Percentiles rank a stretch among this genome's conserved stretches.
These are phyloP conservation scores for Friedmanniomyces simplex DNA, from an alignment of 495 filamentous ascomycete genomes.

Conservation along the genomic window DNA sequence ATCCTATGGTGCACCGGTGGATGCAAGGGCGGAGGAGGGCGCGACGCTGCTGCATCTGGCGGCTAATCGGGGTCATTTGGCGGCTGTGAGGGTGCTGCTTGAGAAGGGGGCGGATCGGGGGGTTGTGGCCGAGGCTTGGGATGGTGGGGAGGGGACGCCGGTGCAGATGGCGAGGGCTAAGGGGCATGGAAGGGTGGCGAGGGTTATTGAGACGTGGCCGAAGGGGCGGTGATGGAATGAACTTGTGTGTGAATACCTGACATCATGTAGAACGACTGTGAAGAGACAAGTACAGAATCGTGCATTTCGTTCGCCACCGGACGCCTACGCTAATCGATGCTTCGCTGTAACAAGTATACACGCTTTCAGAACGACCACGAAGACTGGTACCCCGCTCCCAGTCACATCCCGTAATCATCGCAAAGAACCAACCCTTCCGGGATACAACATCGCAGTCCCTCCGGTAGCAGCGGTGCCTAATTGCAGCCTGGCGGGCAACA, in stretches of 20 bases:
- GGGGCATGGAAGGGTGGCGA: slow-evolving; percentile 9
- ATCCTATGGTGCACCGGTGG: neutral
- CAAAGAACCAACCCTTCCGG: no score
- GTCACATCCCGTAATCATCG: no score
- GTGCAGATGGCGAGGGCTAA: slow-evolving; percentile 13
- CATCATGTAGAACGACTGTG: no score
- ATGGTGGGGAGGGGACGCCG: slow-evolving; percentile 8
- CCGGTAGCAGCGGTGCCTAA: no score
- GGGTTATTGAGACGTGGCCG: neutral
- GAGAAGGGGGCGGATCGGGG: slow-evolving; percentile 4
- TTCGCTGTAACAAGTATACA: neutral
- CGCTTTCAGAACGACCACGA: neutral
- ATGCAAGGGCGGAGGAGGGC: slow-evolving; percentile 7
- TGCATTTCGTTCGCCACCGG: neutral
- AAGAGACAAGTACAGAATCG: neutral
- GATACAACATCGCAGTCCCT: no score
- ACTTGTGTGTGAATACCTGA: no score
- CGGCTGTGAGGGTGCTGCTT: slow-evolving; percentile 9
- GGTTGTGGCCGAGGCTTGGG: neutral
- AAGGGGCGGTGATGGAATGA: no score
- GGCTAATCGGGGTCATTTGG: slow-evolving; percentile 14
- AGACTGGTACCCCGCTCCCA: no score
- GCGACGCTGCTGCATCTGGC: slow-evolving; percentile 13
- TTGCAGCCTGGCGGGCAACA: no score
- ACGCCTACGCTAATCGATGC: neutral